A percentile compares a stretch with the other conserved stretches of the same genome.
These are phyloP conservation scores for Debaryomycetaceae sp. DNA, from an alignment of 1,139 yeast species.

Conservation along the genomic window DNA sequence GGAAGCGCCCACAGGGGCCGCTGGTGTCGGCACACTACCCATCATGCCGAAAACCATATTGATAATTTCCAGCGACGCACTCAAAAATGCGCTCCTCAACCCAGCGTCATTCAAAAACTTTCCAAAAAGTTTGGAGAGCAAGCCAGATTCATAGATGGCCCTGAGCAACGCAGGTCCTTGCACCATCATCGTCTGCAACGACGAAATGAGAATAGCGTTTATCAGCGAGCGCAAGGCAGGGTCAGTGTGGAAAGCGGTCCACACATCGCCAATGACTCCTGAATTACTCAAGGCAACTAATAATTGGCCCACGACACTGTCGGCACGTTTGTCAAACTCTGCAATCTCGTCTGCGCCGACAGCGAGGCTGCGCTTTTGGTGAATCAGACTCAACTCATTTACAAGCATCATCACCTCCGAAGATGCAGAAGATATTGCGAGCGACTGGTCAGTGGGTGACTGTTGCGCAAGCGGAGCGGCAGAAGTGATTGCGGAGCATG, in stretches of 20 bases:
- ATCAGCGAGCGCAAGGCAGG: constrained; percentile 17
- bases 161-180: constrained; percentile 34
- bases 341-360: constrained; percentile 18
- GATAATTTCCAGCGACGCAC: constrained; percentile 25
- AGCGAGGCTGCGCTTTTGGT: constrained; percentile 23
- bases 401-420: constrained; percentile 24
- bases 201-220: constrained; percentile 18
- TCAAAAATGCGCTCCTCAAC: constrained; percentile 25
- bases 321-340: constrained; percentile 27
- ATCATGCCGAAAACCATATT: constrained; percentile 22
- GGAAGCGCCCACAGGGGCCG: constrained; percentile 7
- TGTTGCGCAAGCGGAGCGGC: constrained; percentile 27
- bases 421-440: constrained; percentile 25
- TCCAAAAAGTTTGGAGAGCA: constrained; percentile 24
- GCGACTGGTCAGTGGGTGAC: constrained; percentile 9
- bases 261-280: constrained; percentile 29
- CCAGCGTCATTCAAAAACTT: constrained; percentile 22
- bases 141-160: constrained; percentile 36
- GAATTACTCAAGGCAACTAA: constrained; percentile 28
- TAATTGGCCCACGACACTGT: constrained; percentile 25
- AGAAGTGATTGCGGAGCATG: constrained; percentile 26
- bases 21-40: constrained; percentile 8
- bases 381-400: constrained; percentile 20
- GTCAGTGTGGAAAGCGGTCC: constrained; percentile 26
- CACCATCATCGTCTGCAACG: constrained; percentile 25